A percentile compares a stretch with the other conserved stretches of the same genome.
Evolutionary conservation across 306 rosid species (phyloP).

Genomic region (Herpetospermum pedunculosum): DNA sequence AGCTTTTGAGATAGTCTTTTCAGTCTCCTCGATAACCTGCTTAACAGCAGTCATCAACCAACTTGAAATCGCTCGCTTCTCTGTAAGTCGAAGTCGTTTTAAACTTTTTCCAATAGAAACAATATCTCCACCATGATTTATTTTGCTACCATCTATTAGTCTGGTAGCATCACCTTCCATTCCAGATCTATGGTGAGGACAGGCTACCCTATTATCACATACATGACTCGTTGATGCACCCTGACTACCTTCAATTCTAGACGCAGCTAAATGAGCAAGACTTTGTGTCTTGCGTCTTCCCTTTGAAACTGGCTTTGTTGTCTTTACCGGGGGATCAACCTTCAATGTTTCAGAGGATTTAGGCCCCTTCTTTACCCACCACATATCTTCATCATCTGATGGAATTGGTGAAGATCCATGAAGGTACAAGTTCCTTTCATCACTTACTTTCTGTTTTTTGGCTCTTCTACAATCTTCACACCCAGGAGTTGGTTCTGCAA

Average conservation of each 20-base stretch:
- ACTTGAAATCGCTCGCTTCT: slow-evolving; percentile 56
- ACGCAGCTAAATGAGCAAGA: slow-evolving; percentile 78
- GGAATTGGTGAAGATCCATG: slow-evolving; percentile 39
- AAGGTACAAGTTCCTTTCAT: slow-evolving; percentile 49
- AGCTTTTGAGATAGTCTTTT: slow-evolving; percentile 44
- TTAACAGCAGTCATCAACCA: slow-evolving; percentile 61
- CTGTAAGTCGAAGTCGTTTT: slow-evolving; percentile 59
- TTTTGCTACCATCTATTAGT: slow-evolving; percentile 37
- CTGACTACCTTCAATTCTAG: slow-evolving; percentile 94
- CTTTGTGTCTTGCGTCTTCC: slow-evolving; percentile 73
- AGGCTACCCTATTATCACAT: slow-evolving; percentile 68
- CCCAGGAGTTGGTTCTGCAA: slow-evolving; percentile 67
- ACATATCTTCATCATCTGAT: slow-evolving; percentile 62
- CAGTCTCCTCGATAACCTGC: slow-evolving; percentile 59
- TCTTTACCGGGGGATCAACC: slow-evolving; percentile 60
- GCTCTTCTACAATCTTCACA: slow-evolving; percentile 89
- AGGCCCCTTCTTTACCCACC: slow-evolving; percentile 85
- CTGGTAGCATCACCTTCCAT: slow-evolving; percentile 49
- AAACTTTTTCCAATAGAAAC: slow-evolving; percentile 58
- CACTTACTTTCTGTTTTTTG: slow-evolving; percentile 67
- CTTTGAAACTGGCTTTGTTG: slow-evolving; percentile 57
- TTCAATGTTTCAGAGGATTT: slow-evolving; percentile 52
- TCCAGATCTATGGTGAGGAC: slow-evolving; percentile 70
- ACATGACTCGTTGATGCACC: slow-evolving; percentile 97
- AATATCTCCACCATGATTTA: slow-evolving; percentile 36